Base-by-base conservation (phyloP, 139 green algal genomes). In the Tetraselmis striata region DNA sequence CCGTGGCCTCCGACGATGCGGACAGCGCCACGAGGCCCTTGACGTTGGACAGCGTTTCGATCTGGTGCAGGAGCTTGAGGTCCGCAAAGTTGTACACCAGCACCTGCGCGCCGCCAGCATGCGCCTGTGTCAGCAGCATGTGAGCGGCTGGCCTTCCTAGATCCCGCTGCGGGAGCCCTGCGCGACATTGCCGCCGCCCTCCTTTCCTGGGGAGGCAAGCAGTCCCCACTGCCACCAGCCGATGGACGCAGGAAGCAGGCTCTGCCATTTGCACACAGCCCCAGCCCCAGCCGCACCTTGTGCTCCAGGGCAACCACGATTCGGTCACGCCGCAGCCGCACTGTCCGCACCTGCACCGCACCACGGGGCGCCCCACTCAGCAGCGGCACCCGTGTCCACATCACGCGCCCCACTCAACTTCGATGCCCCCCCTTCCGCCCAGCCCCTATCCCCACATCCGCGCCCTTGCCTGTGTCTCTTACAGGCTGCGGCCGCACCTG, bases 61-160 rank as follows among this genome's bases (percentile, higher is more conserved):
- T 95, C 30, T 93, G 87, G 76, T 98, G 94, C 83, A 98, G 82
- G 82, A 98, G 92, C 82, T 91, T 91, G 30, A 98, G 89, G 86
- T 98, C 95, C 0, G 91, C 91, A 84, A 99, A 98, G 86, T 98
- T 96, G 88, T 99, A 99, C 0, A 98, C 88, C 45, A 96, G 89
- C 31, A 95, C 90, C 79, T 59, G 74, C 0, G 23, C 28, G 28
- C 26, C 28, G 78, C 24, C 26, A n/a, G n/a, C n/a, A n/a, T n/a
- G 28, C 77, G 30, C 28, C 25, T 58, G 77, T 32, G 28, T 26
- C n/a, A 58, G 28, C 77, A 32, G 22, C 2, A 32, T 5, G 11
- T 80, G 23, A 67, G 45, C 45, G 5, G 18, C n/a, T n/a, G n/a
- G n/a, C n/a, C n/a, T n/a, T n/a, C n/a, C n/a, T n/a, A n/a, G n/a